phyloP scores from a whole-genome alignment of 371 early-diverging fungal genomes.

The Rhizopus sp. region DNA sequence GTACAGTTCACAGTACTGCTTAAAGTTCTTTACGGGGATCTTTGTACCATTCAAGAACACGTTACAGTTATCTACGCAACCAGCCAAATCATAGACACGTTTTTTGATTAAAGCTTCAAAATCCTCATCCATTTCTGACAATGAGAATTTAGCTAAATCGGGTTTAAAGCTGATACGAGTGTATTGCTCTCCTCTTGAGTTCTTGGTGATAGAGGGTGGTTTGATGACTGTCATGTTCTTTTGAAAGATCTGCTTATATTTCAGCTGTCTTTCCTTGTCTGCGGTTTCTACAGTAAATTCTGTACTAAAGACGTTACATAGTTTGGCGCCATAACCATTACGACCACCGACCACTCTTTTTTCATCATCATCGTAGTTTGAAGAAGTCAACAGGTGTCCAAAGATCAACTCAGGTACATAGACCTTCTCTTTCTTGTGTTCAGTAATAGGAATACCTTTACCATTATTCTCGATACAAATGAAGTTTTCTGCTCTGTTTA shows the following conservation, averaged over 20 bases:
- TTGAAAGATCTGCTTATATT: slow-evolving; percentile 85
- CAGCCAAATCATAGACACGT: slow-evolving; percentile 98
- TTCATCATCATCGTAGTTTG: slow-evolving; percentile 98
- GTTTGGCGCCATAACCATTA: slow-evolving; percentile 99
- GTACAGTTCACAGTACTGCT: slow-evolving; percentile 93
- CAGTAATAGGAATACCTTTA: slow-evolving; percentile 96
- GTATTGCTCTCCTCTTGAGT: slow-evolving; percentile 70
- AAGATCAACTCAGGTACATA: slow-evolving; percentile 99
- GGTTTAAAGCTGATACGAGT: slow-evolving; percentile 97
- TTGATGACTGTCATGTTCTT: slow-evolving; percentile 87
- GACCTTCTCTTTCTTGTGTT: slow-evolving; percentile 93
- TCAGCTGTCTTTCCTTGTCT: slow-evolving; percentile 72
- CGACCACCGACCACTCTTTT: slow-evolving; percentile 99
- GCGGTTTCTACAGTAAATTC: slow-evolving; percentile 98
- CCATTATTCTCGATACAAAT: slow-evolving; percentile 98
- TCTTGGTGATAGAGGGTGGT: slow-evolving; percentile 73
- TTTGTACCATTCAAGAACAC: slow-evolving; percentile 92
- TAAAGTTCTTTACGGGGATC: slow-evolving; percentile 87
- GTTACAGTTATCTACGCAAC: slow-evolving; percentile 85
- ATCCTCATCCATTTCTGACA: slow-evolving; percentile 90
- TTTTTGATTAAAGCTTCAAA: slow-evolving; percentile 90
- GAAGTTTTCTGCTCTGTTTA: slow-evolving; percentile 78
- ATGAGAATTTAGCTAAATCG: slow-evolving; percentile 92
- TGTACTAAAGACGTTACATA: slow-evolving; percentile 98
- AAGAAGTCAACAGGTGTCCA: slow-evolving; percentile 98